phyloP scores from a whole-genome alignment of 2,329 filamentous ascomycete genomes.

The Sporothrix brasiliensis region DNA sequence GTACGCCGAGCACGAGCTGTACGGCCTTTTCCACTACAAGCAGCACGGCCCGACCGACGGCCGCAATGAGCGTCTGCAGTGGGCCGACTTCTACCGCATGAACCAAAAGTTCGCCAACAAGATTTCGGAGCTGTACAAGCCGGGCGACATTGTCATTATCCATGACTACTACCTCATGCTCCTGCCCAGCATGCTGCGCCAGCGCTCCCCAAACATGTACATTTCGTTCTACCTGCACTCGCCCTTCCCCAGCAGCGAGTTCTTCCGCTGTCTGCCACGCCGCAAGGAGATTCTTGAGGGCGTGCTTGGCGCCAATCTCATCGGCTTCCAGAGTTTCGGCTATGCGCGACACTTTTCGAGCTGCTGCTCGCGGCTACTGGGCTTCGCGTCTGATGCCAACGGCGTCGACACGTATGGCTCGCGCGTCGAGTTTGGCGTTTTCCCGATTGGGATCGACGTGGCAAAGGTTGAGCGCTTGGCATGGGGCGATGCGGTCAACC shows the following conservation, averaged over 20 bases:
- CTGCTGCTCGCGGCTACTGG: conserved; percentile 86
- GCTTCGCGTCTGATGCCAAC: conserved; percentile 82
- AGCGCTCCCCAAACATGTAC: conserved; percentile 84
- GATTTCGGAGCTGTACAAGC: conserved; percentile 86
- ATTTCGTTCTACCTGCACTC: conserved; percentile 94
- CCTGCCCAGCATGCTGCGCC: conserved; percentile 83
- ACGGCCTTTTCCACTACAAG: conserved; percentile 94
- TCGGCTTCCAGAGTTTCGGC: conserved; percentile 94
- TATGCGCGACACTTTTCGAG: conserved; percentile 94
- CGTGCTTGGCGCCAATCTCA: conserved; percentile 85
- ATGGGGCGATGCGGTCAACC: conserved; percentile 69
- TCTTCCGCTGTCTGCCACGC: conserved; percentile 82
- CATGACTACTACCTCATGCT: conserved; percentile 95
- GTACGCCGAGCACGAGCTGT: conserved; percentile 89
- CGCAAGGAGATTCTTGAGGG: conserved; percentile 90
- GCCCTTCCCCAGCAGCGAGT: conserved; percentile 95
- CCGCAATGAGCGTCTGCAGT: conserved; percentile 76
- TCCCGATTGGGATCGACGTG: conserved; percentile 94
- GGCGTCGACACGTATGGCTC: conserved; percentile 88
- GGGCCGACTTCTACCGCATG: conserved; percentile 91
- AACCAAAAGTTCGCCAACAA: conserved; percentile 90
- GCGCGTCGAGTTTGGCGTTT: conserved; percentile 87
- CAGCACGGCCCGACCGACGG: conserved; percentile 89
- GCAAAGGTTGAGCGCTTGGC: conserved; percentile 73
- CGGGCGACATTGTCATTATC: conserved; percentile 87